These are phyloP conservation scores for Beauveria sp. DNA, from an alignment of 2,329 filamentous ascomycete species.

Conservation along the genomic window DNA sequence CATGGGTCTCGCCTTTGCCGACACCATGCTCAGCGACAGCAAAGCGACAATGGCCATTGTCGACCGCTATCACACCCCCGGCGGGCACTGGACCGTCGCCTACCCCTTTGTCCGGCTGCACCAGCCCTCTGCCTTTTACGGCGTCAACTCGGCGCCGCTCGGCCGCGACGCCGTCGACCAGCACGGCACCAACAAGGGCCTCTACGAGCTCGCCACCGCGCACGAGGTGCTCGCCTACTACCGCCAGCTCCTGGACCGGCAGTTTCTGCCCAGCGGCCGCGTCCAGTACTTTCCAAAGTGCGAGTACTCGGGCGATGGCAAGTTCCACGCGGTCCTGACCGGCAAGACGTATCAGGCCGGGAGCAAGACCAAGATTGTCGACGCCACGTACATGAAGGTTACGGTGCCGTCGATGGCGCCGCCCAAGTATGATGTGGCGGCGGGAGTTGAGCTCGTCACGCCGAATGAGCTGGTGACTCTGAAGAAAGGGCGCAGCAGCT, in stretches of 20 bases:
- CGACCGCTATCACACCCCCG: constrained; percentile 4
- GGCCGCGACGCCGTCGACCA: background rate
- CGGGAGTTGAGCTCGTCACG: background rate
- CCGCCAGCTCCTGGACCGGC: background rate
- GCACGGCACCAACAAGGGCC: constrained; percentile 5
- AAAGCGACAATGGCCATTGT: constrained; percentile 4
- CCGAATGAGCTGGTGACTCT: background rate
- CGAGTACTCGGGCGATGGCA: constrained; percentile 6
- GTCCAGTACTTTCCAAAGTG: background rate
- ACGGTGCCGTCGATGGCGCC: background rate
- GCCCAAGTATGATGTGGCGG: background rate
- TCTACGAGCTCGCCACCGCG: background rate
- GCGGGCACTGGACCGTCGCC: constrained; percentile 8
- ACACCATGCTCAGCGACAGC: constrained; percentile 6
- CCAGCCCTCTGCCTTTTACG: constrained; percentile 3
- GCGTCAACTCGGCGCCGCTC: constrained; percentile 3
- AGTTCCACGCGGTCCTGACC: background rate
- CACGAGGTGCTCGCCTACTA: constrained; percentile 10
- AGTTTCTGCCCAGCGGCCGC: background rate
- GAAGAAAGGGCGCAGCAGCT: background rate
- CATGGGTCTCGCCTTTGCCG: constrained; percentile 7
- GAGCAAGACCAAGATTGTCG: background rate
- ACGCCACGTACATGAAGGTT: constrained; percentile 6
- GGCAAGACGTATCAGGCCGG: background rate
- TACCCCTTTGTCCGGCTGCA: constrained; percentile 9